phyloP scores from a whole-genome alignment of 2,329 filamentous ascomycete genomes.

The Sodiomyces alkalinus region DNA sequence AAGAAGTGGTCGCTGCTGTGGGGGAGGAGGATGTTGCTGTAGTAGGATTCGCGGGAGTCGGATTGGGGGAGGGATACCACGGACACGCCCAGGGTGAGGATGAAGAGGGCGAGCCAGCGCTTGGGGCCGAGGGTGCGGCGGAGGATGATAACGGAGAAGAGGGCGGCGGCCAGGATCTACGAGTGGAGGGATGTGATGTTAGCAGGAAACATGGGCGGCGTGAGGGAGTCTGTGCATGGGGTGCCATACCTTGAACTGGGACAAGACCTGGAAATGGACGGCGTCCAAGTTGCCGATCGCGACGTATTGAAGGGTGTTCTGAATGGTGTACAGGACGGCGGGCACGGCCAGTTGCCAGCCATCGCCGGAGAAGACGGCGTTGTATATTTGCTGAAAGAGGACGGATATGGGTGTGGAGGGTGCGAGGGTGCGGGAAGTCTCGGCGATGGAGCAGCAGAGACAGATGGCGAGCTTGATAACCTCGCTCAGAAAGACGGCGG shows the following conservation, averaged over 20 bases:
- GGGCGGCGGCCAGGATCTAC: conserved; percentile 69
- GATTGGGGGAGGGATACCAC: conserved; percentile 67
- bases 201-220: too few species aligned
- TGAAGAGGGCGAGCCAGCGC: conserved; percentile 66
- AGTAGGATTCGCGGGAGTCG: conserved; percentile 27
- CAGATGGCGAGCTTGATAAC: conserved; percentile 80
- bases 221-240: background rate
- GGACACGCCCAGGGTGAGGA: conserved; percentile 69
- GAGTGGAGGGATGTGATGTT: background rate
- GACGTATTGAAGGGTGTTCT: conserved; percentile 88
- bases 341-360: conserved; percentile 92
- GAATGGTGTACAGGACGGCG: conserved; percentile 73
- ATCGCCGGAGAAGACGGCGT: conserved; percentile 72
- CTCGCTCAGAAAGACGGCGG: conserved; percentile 87
- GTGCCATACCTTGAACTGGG: conserved; percentile 63
- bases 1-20: conserved; percentile 55
- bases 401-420: conserved; percentile 68
- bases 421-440: conserved; percentile 63
- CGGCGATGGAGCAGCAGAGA: conserved; percentile 74
- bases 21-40: conserved; percentile 45
- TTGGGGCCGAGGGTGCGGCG: conserved; percentile 52
- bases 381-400: conserved; percentile 65
- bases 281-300: conserved; percentile 84
- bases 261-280: conserved; percentile 84
- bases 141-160: conserved; percentile 72